Conservation (phyloP, 2,329 filamentous ascomycete species). For the Purpureocillium takamizusanense region DNA sequence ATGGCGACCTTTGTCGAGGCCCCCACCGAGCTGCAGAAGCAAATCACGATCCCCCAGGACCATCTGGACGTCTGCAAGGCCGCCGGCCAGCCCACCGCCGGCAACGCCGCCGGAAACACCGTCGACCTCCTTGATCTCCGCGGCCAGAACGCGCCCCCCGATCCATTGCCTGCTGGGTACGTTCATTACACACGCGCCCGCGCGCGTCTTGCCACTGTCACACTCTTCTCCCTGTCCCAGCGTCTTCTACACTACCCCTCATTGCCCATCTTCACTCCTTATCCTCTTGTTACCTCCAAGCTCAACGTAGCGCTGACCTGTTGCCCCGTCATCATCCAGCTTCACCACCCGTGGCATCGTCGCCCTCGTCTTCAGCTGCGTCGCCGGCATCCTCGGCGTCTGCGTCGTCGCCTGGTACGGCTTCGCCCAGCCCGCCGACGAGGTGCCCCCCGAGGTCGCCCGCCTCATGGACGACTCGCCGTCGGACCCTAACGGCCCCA, state of each 20-base stretch:
- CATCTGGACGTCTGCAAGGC: slow-evolving; percentile 50
- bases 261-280: no score
- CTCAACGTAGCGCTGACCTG: background rate
- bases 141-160: slow-evolving; percentile 48
- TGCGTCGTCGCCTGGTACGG: slow-evolving; percentile 60
- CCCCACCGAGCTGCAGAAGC: slow-evolving; percentile 51
- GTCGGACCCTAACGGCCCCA: no score
- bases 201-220: no score
- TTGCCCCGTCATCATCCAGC: slow-evolving; percentile 16
- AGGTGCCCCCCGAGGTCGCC: slow-evolving; percentile 4
- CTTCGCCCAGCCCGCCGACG: slow-evolving; percentile 10
- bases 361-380: slow-evolving; percentile 62
- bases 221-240: no score
- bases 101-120: slow-evolving; percentile 70
- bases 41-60: slow-evolving; percentile 48
- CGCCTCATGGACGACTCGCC: slow-evolving; percentile 7
- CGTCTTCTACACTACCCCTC: no score
- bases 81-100: slow-evolving; percentile 38
- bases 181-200: no score
- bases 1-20: slow-evolving; percentile 56
- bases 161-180: slow-evolving; percentile 52
- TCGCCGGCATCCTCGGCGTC: slow-evolving; percentile 62
- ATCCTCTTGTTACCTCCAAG: no score
- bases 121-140: slow-evolving; percentile 52
- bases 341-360: slow-evolving; percentile 65